These are phyloP conservation scores for Schizosaccharomyces cryophilus DNA, from an alignment of 805 yeast species.

Conservation along the genomic window DNA sequence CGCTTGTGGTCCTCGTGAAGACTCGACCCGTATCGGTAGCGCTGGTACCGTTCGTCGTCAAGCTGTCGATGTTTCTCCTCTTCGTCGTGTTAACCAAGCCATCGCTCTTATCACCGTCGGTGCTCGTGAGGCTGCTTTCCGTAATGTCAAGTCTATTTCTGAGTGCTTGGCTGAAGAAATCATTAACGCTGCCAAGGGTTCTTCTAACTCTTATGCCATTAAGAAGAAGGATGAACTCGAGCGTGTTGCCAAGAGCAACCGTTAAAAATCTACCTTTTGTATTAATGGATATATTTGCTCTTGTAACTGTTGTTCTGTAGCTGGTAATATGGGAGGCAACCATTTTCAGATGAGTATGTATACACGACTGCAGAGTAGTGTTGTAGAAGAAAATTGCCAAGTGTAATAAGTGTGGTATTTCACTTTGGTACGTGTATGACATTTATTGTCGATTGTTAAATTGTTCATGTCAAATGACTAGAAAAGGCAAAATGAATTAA, in stretches of 20 bases:
- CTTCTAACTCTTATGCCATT: conserved; percentile 98
- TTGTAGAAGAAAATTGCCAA: too few relatives aligned
- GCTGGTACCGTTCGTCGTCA: conserved; percentile 99
- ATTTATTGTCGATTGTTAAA: too few relatives aligned
- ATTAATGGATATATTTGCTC: background rate
- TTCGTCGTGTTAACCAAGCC: conserved; percentile 99
- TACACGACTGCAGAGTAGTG: too few relatives aligned
- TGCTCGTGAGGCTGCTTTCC: conserved; percentile 98
- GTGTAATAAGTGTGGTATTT: too few relatives aligned
- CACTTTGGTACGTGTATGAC: too few relatives aligned
- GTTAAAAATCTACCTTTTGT: conserved; percentile 29
- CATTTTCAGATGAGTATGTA: too few relatives aligned
- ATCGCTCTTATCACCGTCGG: conserved; percentile 93
- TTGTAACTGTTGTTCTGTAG: background rate
- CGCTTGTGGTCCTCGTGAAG: conserved; percentile 99
- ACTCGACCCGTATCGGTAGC: conserved; percentile 99
- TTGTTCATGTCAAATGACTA: too few relatives aligned
- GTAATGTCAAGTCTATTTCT: conserved; percentile 99
- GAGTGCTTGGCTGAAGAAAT: conserved; percentile 99
- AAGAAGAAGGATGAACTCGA: conserved; percentile 99
- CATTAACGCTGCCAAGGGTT: conserved; percentile 99
- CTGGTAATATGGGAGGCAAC: background rate
- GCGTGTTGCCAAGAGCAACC: conserved; percentile 99
- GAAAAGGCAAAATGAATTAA: too few relatives aligned
- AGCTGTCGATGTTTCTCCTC: conserved; percentile 99